Conservation (phyloP, 2,329 filamentous ascomycete species). For the Claviceps digitariae region DNA sequence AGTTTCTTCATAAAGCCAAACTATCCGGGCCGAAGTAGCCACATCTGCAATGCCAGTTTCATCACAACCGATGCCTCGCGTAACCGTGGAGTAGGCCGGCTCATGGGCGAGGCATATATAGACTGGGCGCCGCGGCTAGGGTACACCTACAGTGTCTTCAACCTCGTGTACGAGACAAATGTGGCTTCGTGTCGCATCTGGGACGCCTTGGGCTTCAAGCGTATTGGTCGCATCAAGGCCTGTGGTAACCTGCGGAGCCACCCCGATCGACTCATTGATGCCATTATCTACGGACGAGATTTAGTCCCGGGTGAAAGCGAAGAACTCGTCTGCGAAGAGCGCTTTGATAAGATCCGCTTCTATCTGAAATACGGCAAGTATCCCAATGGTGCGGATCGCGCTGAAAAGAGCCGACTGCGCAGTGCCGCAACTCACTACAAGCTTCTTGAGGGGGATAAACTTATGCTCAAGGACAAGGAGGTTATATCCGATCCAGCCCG, state of each 20-base stretch:
- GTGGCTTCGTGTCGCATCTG: slow-evolving; percentile 81
- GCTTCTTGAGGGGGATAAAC: slow-evolving; percentile 59
- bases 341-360: slow-evolving; percentile 97
- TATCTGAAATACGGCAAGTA: slow-evolving; percentile 94
- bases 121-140: slow-evolving; percentile 70
- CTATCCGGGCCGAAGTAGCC: slow-evolving; percentile 79
- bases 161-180: slow-evolving; percentile 88
- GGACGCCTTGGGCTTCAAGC: slow-evolving; percentile 86
- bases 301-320: slow-evolving; percentile 48
- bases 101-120: slow-evolving; percentile 65
- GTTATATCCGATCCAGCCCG: slow-evolving; percentile 80
- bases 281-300: slow-evolving; percentile 64
- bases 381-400: slow-evolving; percentile 80
- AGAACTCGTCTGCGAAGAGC: slow-evolving; percentile 82
- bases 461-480: slow-evolving; percentile 97
- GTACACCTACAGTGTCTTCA: slow-evolving; percentile 88
- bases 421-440: slow-evolving; percentile 95
- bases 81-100: slow-evolving; percentile 59
- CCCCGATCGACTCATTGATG: slow-evolving; percentile 56
- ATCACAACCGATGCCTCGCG: slow-evolving; percentile 60
- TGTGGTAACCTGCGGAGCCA: slow-evolving; percentile 57
- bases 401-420: slow-evolving; percentile 87
- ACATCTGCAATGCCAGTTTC: slow-evolving; percentile 79
- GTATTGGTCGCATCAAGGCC: slow-evolving; percentile 69
- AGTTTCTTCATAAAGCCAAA: slow-evolving; percentile 94